Evolutionary conservation across 257 asterid genomes (phyloP).

Genomic region (Petunia secreta): DNA sequence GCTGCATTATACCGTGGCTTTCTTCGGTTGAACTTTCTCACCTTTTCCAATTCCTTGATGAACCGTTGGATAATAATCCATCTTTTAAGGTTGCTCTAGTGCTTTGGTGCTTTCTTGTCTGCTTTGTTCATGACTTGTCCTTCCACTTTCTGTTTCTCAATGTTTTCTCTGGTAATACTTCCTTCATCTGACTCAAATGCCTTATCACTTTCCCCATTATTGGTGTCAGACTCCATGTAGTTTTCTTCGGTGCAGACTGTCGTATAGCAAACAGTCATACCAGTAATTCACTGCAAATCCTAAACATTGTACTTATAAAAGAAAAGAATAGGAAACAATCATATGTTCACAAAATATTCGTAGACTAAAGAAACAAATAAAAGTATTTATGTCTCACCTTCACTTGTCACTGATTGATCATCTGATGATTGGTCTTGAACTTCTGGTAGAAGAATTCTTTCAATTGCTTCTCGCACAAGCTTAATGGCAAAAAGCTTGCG

Average conservation of each 20-base stretch:
- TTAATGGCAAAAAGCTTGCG: conserved; percentile 70
- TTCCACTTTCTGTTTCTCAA: conserved; percentile 26
- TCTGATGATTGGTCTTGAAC: conserved; percentile 80
- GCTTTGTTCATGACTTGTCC: conserved; percentile 37
- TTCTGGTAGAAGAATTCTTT: conserved; percentile 92
- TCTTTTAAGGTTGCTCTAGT: conserved; percentile 91
- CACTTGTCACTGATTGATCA: conserved; percentile 58
- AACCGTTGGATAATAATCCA: conserved; percentile 92
- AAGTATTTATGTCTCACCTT: conserved; percentile 40
- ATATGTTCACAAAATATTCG: not conserved
- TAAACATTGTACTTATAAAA: not conserved
- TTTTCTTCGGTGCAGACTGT: not conserved
- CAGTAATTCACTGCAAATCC: not conserved
- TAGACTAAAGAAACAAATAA: conserved; percentile 37
- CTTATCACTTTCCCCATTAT: not conserved
- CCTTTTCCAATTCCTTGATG: conserved; percentile 74
- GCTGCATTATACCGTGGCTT: conserved; percentile 50
- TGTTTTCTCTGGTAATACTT: not conserved
- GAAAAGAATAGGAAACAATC: not conserved
- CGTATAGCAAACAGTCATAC: not conserved
- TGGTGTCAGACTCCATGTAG: not conserved
- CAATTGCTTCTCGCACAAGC: conserved; percentile 90
- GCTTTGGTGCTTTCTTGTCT: conserved; percentile 70
- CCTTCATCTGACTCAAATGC: not conserved
- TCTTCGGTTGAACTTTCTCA: conserved; percentile 63